A percentile compares a stretch with the other conserved stretches of the same genome.
Evolutionary conservation across 768 basidiomycete genomes (phyloP).

Genomic region (Kwoniella bestiolae): DNA sequence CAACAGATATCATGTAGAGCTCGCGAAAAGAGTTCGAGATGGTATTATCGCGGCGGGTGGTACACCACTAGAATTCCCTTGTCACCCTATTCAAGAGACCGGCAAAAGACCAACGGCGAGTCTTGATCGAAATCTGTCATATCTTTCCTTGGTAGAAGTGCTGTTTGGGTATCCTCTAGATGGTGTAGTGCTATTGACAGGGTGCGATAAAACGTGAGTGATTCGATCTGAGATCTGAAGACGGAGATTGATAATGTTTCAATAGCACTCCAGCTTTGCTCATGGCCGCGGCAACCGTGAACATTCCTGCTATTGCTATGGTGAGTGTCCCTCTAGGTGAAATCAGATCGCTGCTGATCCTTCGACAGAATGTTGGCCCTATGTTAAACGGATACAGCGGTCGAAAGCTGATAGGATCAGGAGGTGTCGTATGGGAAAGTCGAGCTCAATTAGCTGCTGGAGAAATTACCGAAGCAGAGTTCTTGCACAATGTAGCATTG

Average conservation of each 20-base stretch:
- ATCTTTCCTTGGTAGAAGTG: slow-evolving; percentile 53
- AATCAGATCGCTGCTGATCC: neutral
- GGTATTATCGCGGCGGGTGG: slow-evolving; percentile 56
- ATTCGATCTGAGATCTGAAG: neutral
- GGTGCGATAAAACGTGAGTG: slow-evolving; percentile 51
- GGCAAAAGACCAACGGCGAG: slow-evolving; percentile 54
- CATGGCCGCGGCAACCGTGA: slow-evolving; percentile 55
- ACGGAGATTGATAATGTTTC: slow-evolving; percentile 7
- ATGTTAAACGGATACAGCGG: slow-evolving; percentile 54
- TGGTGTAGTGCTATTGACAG: slow-evolving; percentile 55
- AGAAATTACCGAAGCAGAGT: slow-evolving; percentile 45
- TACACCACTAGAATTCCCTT: slow-evolving; percentile 56
- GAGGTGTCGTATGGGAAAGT: slow-evolving; percentile 52
- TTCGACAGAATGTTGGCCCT: slow-evolving; percentile 48
- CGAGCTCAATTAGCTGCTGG: slow-evolving; percentile 44
- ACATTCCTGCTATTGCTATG: slow-evolving; percentile 54
- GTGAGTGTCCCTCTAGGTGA: neutral
- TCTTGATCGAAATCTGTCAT: slow-evolving; percentile 54
- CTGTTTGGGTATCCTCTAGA: slow-evolving; percentile 56
- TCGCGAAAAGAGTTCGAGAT: slow-evolving; percentile 55
- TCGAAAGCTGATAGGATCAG: slow-evolving; percentile 47
- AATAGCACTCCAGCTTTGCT: slow-evolving; percentile 48
- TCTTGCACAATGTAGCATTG: slow-evolving; percentile 44
- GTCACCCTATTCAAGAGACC: slow-evolving; percentile 57
- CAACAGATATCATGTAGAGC: slow-evolving; percentile 52